phyloP scores from a whole-genome alignment of 345 rosid species.

The Linum trigynum region DNA sequence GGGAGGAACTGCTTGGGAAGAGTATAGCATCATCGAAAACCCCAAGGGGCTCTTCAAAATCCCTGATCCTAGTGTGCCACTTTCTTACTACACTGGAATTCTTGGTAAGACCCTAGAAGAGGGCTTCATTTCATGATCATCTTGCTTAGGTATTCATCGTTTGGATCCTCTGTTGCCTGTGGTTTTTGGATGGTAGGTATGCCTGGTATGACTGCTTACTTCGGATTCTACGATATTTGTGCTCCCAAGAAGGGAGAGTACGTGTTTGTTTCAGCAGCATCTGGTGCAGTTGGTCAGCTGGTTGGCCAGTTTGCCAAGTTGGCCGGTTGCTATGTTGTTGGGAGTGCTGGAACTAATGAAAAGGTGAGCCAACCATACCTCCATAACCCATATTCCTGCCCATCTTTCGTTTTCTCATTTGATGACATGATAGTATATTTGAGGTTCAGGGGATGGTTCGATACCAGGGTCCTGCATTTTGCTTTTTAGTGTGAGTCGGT shows the following conservation, averaged over 20 bases:
- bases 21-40: constrained; percentile 14
- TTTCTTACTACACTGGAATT: constrained; percentile 22
- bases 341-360: constrained; percentile 43
- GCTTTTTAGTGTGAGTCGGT: no score
- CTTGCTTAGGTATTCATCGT: neutral
- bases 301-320: constrained; percentile 47
- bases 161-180: neutral
- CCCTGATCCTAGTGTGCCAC: constrained; percentile 17
- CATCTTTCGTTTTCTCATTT: no score
- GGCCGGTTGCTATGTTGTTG: constrained; percentile 46
- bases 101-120: constrained; percentile 9
- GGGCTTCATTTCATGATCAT: no score
- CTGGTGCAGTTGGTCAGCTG: constrained; percentile 49
- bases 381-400: no score
- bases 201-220: constrained; percentile 51
- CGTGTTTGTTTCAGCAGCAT: constrained; percentile 42
- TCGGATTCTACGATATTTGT: constrained; percentile 30
- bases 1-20: constrained; percentile 26
- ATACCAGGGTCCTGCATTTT: no score
- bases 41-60: constrained; percentile 17
- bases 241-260: constrained; percentile 39
- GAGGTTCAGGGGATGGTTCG: no score
- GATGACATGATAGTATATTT: no score
- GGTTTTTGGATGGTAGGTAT: constrained; percentile 22
- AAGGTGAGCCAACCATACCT: constrained; percentile 18